These are phyloP conservation scores for Solanum bulbocastanum DNA, from an alignment of 257 asterid genomes.

Conservation along the genomic window DNA sequence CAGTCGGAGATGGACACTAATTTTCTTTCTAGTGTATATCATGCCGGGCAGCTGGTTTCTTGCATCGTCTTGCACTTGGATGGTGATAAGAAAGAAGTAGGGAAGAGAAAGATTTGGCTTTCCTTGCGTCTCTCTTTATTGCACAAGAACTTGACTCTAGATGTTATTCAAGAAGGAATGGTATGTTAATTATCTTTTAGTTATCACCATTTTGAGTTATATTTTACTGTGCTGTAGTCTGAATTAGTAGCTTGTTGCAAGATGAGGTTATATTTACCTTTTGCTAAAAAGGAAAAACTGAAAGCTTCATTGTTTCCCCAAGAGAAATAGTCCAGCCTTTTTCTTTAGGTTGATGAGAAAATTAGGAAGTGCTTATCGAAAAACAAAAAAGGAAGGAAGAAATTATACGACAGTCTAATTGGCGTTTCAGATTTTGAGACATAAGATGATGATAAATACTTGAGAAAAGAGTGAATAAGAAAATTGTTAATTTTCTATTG, in stretches of 20 bases:
- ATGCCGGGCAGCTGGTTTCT: slow-evolving; percentile 81
- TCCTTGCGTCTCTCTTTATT: slow-evolving; percentile 69
- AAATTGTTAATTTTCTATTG: background rate
- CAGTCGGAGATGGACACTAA: slow-evolving; percentile 46
- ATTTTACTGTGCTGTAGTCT: background rate
- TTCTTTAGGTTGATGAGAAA: background rate
- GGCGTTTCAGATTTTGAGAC: background rate
- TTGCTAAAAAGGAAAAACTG: background rate
- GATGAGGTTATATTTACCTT: background rate
- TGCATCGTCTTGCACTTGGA: slow-evolving; percentile 73
- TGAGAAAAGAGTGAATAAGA: background rate
- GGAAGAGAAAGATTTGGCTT: slow-evolving; percentile 87
- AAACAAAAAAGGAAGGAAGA: background rate
- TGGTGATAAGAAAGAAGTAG: slow-evolving; percentile 69
- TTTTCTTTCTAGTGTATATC: slow-evolving; percentile 55
- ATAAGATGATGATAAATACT: background rate
- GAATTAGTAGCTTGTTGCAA: background rate
- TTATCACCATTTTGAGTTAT: background rate
- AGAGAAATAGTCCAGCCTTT: background rate
- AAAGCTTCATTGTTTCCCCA: background rate
- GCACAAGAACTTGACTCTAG: slow-evolving; percentile 64
- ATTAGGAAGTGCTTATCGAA: background rate
- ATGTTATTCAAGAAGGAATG: slow-evolving; percentile 92
- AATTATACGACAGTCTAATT: background rate
- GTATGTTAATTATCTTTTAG: slow-evolving; percentile 29